These are phyloP conservation scores for Neurospora intermedia DNA, from an alignment of 495 filamentous ascomycete species.

Conservation along the genomic window DNA sequence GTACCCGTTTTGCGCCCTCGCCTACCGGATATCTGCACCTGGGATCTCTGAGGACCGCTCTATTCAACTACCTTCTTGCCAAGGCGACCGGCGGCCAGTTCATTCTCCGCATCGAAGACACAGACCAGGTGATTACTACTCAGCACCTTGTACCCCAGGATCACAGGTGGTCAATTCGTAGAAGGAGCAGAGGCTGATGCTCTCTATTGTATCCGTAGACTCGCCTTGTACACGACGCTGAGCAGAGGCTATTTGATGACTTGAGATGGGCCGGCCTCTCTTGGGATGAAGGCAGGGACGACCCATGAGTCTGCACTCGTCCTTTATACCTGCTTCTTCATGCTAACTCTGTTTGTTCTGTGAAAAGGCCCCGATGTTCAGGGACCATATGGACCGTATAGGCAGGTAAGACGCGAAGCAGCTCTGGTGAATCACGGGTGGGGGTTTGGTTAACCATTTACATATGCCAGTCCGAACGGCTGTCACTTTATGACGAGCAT, in stretches of 20 bases:
- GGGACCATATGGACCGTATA: slow-evolving; percentile 76
- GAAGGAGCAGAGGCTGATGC: slow-evolving; percentile 7
- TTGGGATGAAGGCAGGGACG: slow-evolving; percentile 73
- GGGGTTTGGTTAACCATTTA: not conserved
- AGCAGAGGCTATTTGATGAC: slow-evolving; percentile 64
- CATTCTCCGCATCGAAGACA: slow-evolving; percentile 85
- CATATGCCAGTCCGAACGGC: slow-evolving; percentile 60
- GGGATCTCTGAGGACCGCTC: slow-evolving; percentile 78
- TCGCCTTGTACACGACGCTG: slow-evolving; percentile 56
- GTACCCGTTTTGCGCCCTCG: slow-evolving; percentile 92
- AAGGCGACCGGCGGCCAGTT: slow-evolving; percentile 89
- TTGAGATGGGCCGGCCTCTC: slow-evolving; percentile 78
- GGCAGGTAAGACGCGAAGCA: slow-evolving; percentile 47
- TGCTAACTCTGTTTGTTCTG: not conserved
- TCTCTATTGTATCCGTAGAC: slow-evolving; percentile 8
- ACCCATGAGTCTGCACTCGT: slow-evolving; percentile 12
- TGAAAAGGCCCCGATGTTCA: slow-evolving; percentile 61
- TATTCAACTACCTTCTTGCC: slow-evolving; percentile 87
- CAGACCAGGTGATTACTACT: slow-evolving; percentile 60
- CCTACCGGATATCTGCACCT: slow-evolving; percentile 91
- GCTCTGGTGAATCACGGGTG: not conserved
- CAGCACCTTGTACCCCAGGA: not conserved
- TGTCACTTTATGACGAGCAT: slow-evolving; percentile 59
- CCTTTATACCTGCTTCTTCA: not conserved
- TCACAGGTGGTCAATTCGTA: not conserved